Evolutionary conservation across 768 basidiomycete genomes (phyloP).

Genomic region (Xerocomus potaroensis): DNA sequence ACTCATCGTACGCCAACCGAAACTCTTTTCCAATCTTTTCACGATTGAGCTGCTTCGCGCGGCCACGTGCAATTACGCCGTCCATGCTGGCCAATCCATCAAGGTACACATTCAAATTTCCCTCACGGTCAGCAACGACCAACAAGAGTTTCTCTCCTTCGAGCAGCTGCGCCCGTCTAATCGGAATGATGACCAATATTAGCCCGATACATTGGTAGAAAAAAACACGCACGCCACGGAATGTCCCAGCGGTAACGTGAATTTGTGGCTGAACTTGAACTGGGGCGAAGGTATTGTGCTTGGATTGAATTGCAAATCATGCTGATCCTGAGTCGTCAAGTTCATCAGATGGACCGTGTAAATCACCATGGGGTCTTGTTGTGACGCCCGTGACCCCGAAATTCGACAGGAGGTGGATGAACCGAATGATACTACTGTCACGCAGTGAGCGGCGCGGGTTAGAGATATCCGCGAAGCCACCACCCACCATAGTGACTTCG

Average conservation of each 20-base stretch:
- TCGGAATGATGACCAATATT: background rate
- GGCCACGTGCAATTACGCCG: conserved; percentile 24
- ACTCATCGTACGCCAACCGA: conserved; percentile 50
- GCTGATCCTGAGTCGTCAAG: conserved; percentile 25
- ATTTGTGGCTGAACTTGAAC: conserved; percentile 12
- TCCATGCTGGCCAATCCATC: conserved; percentile 33
- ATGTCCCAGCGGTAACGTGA: conserved; percentile 18
- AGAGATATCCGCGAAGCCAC: too few species aligned
- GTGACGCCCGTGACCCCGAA: conserved; percentile 2
- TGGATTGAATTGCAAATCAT: conserved; percentile 23
- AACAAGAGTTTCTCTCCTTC: conserved; percentile 38
- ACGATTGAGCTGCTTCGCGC: conserved; percentile 35
- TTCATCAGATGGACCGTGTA: conserved; percentile 26
- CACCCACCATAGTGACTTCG: background rate
- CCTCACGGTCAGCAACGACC: conserved; percentile 33
- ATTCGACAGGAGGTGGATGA: background rate
- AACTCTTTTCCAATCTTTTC: conserved; percentile 45
- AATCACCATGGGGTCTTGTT: conserved; percentile 12
- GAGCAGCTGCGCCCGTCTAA: conserved; percentile 39
- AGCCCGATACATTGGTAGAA: background rate
- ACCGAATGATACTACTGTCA: too few species aligned
- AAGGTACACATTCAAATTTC: conserved; percentile 36
- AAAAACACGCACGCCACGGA: conserved; percentile 14
- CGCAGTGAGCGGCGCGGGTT: too few species aligned
- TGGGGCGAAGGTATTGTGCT: conserved; percentile 18